phyloP scores from a whole-genome alignment of 2,329 filamentous ascomycete genomes.

The Fusarium verticillioides region DNA sequence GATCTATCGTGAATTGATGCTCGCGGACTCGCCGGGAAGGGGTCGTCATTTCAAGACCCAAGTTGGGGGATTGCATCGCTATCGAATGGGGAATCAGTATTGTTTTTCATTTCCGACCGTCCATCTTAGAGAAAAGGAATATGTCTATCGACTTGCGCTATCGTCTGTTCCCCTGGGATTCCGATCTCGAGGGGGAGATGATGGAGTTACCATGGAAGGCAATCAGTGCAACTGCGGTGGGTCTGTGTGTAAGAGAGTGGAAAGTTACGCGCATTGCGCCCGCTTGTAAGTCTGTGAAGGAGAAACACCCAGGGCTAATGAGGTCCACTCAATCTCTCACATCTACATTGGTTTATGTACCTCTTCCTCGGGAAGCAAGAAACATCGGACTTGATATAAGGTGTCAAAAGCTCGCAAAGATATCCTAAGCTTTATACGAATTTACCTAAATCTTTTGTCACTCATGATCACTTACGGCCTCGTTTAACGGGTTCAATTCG shows the following conservation, averaged over 20 bases:
- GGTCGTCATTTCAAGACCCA: not conserved
- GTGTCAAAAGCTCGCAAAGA: not conserved
- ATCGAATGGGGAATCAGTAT: not conserved
- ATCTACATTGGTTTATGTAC: not conserved
- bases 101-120: not conserved
- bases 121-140: not conserved
- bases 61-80: not conserved
- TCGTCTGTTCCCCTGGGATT: not conserved
- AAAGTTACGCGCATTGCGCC: not conserved
- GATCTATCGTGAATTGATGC: not conserved
- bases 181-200: not conserved
- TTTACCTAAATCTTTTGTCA: not conserved
- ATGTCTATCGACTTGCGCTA: not conserved
- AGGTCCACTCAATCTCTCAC: not conserved
- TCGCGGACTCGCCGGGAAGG: not conserved
- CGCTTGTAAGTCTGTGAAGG: not conserved
- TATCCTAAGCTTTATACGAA: not conserved
- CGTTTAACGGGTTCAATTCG: not conserved
- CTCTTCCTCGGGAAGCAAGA: not conserved
- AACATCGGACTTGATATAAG: not conserved
- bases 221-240: not conserved
- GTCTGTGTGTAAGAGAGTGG: not conserved
- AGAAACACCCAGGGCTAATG: no score
- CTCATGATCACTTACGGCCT: not conserved
- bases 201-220: not conserved